A percentile compares a stretch with the other conserved stretches of the same genome.
phyloP scores from a whole-genome alignment of 805 yeast genomes.

The Yarrowia osloensis region DNA sequence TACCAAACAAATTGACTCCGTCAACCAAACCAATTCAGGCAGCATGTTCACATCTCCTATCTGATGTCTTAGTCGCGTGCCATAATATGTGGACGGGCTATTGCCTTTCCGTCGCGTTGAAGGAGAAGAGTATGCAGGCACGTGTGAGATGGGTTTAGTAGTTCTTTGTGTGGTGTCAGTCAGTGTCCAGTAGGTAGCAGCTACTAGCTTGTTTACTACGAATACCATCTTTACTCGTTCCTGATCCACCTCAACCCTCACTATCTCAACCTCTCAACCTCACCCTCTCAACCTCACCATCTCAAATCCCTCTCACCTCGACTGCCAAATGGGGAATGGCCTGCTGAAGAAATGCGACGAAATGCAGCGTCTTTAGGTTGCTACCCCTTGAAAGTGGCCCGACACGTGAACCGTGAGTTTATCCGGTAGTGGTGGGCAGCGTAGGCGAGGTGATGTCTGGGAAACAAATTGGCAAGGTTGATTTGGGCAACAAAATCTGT shows the following conservation, averaged over 20 bases:
- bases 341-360: not conserved
- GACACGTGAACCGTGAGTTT: conserved; percentile 13
- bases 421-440: not conserved
- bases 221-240: too few species aligned
- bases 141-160: not conserved
- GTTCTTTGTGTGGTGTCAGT: not conserved
- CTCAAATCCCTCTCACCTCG: too few species aligned
- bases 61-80: not conserved
- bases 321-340: not conserved
- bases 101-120: not conserved
- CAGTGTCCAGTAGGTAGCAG: too few species aligned
- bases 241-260: too few species aligned
- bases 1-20: too few species aligned
- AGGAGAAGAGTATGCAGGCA: not conserved
- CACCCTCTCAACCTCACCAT: not conserved
- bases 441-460: too few species aligned
- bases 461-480: too few species aligned
- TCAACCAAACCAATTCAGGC: too few species aligned
- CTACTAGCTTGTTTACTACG: too few species aligned
- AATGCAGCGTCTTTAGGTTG: not conserved
- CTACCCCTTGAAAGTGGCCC: conserved; percentile 18
- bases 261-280: too few species aligned
- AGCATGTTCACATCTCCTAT: too few species aligned
- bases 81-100: not conserved
- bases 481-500: too few species aligned